Percentiles rank a stretch among this genome's conserved stretches.
These are phyloP conservation scores for Trichoderma parareesei DNA, from an alignment of 495 filamentous ascomycete genomes.

Conservation along the genomic window DNA sequence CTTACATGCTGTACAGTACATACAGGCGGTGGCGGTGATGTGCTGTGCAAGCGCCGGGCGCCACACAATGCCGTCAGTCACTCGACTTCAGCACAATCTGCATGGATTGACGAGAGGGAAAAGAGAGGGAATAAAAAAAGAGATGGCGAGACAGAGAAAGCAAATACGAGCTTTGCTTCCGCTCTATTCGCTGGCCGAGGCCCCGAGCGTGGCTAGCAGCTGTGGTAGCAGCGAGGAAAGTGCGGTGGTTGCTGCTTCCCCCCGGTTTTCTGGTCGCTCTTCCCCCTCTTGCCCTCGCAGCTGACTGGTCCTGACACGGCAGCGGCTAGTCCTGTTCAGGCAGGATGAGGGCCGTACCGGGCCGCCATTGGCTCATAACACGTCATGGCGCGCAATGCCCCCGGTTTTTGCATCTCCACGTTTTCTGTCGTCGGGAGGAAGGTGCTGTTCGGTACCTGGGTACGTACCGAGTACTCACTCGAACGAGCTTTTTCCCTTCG, in stretches of 20 bases:
- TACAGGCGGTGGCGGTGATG: neutral
- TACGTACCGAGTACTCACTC: neutral
- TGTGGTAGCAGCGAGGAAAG: neutral
- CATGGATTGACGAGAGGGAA: neutral
- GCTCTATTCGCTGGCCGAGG: neutral
- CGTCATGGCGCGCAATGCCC: constrained; percentile 1
- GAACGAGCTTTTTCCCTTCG: too few relatives aligned
- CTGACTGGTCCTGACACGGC: neutral
- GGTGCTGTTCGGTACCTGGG: neutral
- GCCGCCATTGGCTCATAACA: neutral
- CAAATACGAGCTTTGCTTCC: neutral
- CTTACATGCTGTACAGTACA: neutral
- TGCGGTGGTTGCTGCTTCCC: neutral
- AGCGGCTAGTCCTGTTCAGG: neutral
- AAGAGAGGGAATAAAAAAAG: neutral
- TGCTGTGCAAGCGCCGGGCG: neutral
- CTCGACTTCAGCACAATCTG: too few relatives aligned
- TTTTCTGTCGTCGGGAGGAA: neutral
- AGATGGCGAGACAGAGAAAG: neutral
- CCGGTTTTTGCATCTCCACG: neutral
- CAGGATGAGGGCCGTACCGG: neutral
- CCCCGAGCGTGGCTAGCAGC: neutral
- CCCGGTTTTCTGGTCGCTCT: neutral
- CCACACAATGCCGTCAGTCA: neutral
- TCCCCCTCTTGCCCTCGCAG: neutral